These are phyloP conservation scores for Phytophthora foliorum DNA, from an alignment of 352 stramenopile species.

Conservation along the genomic window DNA sequence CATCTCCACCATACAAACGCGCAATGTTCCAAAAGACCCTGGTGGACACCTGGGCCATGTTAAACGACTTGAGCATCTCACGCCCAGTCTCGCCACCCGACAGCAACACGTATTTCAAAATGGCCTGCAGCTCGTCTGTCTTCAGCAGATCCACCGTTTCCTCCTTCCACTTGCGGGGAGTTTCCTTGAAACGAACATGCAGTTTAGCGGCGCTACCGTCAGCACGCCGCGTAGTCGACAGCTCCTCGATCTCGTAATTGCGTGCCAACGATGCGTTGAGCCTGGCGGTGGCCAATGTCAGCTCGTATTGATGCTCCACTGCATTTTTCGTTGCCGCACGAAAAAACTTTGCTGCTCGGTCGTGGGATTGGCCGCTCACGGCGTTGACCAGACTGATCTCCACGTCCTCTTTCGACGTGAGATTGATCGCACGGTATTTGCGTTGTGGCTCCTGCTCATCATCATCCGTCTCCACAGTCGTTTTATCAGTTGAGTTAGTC, in stretches of 20 bases:
- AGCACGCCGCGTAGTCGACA: slow-evolving; percentile 35
- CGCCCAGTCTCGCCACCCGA: slow-evolving; percentile 79
- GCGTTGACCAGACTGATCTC: slow-evolving; percentile 69
- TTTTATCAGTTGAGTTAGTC: slow-evolving; percentile 13
- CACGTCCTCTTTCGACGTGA: slow-evolving; percentile 86
- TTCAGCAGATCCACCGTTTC: slow-evolving; percentile 79
- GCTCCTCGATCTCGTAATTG: slow-evolving; percentile 68
- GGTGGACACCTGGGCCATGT: slow-evolving; percentile 89
- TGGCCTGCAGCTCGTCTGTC: slow-evolving; percentile 68
- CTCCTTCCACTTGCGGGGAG: slow-evolving; percentile 84
- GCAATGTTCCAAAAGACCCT: slow-evolving; percentile 91
- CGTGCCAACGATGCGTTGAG: slow-evolving; percentile 72
- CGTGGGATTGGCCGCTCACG: slow-evolving; percentile 63
- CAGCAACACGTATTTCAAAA: slow-evolving; percentile 87
- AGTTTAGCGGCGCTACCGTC: slow-evolving; percentile 53
- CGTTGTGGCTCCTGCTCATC: slow-evolving; percentile 35
- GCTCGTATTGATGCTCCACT: slow-evolving; percentile 85
- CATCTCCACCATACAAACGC: slow-evolving; percentile 78
- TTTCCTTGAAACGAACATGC: slow-evolving; percentile 82
- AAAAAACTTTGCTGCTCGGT: slow-evolving; percentile 83
- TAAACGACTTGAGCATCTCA: slow-evolving; percentile 93
- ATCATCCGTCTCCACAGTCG: background rate
- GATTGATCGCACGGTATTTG: slow-evolving; percentile 69
- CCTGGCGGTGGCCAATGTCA: slow-evolving; percentile 75
- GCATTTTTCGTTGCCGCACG: slow-evolving; percentile 76